Base-by-base conservation (phyloP, 257 asterid genomes). In the Solanum peruvianum region DNA sequence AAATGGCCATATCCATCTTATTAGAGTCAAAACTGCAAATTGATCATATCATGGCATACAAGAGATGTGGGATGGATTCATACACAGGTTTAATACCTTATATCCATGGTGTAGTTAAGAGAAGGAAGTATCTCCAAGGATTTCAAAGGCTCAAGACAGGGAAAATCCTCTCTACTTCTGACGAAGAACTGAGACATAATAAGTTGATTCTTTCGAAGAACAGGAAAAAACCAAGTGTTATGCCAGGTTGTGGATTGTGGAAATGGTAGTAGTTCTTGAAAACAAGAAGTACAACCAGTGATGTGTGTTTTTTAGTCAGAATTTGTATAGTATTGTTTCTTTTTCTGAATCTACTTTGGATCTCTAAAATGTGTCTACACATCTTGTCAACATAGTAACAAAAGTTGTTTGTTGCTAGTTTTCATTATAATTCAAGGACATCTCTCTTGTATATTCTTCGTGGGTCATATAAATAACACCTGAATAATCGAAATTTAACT, bases 61-160 rank as follows among this genome's bases (percentile, higher is more conserved):
- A 49, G 44, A 52, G 69, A 49, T 56, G 21, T 44, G 66, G 42
- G 37, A 81, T 85, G 88, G 88, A 88, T 85, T 83, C 86, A 23
- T 88, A 88, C 35, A 86, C 86, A 33, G 90, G 90, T 75, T n/a
- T 86, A 20, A 52, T 88, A 56, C 90, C 88, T 39, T 86, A 86
- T 67, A 60, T 88, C 5, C 78, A 39, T 52, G 58, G 80, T 33
- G 62, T 80, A 33, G 64, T 66, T 81, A 29, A 42, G 31, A 77
- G 81, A 70, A 60, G 67, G 39, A 81, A 71, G 15, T 82, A 29
- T 39, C 70, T 87, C 52, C 44, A 31, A 13, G 87, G 90, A 27
- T 88, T 78, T 86, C 75, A 86, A 41, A 86, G 66, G 33, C 88
- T 88, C 41, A 42, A 56, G 49, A 9, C n/a, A 60, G 82, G 45